Evolutionary conservation across 2,329 filamentous ascomycete genomes (phyloP).

Genomic region (Sporothrix globosa): DNA sequence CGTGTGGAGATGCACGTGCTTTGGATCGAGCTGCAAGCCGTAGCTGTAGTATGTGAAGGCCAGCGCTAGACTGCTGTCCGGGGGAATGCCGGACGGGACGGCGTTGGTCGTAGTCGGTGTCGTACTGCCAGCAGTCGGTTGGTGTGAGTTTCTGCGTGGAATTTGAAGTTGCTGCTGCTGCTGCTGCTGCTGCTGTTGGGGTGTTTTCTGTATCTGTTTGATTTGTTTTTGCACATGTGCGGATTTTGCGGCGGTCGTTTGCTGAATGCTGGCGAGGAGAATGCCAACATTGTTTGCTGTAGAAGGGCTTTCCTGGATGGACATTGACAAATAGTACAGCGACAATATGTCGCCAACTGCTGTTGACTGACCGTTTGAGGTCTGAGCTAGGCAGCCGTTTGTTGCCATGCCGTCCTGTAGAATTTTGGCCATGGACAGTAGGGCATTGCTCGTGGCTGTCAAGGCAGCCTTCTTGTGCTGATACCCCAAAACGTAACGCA

Average conservation of each 20-base stretch:
- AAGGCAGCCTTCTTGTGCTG: conserved; percentile 77
- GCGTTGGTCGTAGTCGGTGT: conserved; percentile 43
- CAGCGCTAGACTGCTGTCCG: conserved; percentile 84
- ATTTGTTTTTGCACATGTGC: neutral
- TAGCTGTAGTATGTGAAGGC: conserved; percentile 96
- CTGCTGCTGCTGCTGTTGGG: conserved; percentile 18
- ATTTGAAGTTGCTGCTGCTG: conserved; percentile 23
- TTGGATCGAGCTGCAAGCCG: conserved; percentile 79
- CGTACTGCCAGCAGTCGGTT: conserved; percentile 33
- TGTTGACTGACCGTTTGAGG: conserved; percentile 64
- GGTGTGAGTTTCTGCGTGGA: neutral
- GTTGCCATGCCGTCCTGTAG: conserved; percentile 94
- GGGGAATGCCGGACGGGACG: conserved; percentile 71
- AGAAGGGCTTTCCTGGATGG: conserved; percentile 91
- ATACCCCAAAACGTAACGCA: conserved; percentile 71
- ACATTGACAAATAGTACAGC: conserved; percentile 92
- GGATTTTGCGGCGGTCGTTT: conserved; percentile 45
- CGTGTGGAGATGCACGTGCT: conserved; percentile 94
- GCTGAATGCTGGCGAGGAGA: conserved; percentile 90
- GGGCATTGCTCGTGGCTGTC: conserved; percentile 91
- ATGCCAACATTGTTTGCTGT: conserved; percentile 99
- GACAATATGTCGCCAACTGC: conserved; percentile 91
- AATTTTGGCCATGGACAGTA: conserved; percentile 94
- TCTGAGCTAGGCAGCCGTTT: conserved; percentile 55
- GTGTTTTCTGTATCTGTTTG: neutral